Evolutionary conservation across 345 rosid species (phyloP), one percentile per base, ranked within the genome.

Genomic region (Angophora floribunda): DNA sequence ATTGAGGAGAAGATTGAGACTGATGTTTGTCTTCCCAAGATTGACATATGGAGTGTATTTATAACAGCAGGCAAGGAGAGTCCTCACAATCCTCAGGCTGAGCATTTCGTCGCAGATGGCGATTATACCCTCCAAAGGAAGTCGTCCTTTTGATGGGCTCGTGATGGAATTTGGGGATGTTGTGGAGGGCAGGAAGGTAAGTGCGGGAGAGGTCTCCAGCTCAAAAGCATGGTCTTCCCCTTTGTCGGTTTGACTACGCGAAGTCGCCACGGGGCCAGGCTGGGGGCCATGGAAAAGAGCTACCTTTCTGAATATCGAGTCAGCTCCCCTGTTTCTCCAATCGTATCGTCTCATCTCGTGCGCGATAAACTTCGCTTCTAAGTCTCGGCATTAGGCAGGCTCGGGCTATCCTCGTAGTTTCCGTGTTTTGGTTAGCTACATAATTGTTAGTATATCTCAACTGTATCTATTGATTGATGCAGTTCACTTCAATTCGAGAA

Each of bases 401-500:
- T 63, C 75, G 19, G n/a, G 41, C 36, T 63, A n/a, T 61, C 67
- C 32, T 6, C 67, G 32, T 14, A 12, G 32, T 14, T 5, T 28
- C 67, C 30, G 32, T 61, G 30, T 61, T 61, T 61, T 61, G 30
- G 67, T 28, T 61, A 55, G 61, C 24, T 26, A 55, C 61, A 55
- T 13, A 17, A 11, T 36, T 32, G 45, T 70, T 16, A 17, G 21
- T 65, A 15, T 19, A 30, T 3, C 78, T 15, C 21, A 4, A 15
- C 21, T 15, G 9, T 70, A 1, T 17, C 13, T 1, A 17, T 36
- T 2, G 13, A 70, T 5, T 36, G 82, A 17, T 36, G 47, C 82
- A 5, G 13, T 1, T 36, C 45, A 8, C 8, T 36, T 32, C 22
- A 70, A 36, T 70, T 0, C 0, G 26, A 9, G 13, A 70, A 36